Base-by-base conservation (phyloP, 2,329 filamentous ascomycete genomes). In the Alternaria metachromatica region DNA sequence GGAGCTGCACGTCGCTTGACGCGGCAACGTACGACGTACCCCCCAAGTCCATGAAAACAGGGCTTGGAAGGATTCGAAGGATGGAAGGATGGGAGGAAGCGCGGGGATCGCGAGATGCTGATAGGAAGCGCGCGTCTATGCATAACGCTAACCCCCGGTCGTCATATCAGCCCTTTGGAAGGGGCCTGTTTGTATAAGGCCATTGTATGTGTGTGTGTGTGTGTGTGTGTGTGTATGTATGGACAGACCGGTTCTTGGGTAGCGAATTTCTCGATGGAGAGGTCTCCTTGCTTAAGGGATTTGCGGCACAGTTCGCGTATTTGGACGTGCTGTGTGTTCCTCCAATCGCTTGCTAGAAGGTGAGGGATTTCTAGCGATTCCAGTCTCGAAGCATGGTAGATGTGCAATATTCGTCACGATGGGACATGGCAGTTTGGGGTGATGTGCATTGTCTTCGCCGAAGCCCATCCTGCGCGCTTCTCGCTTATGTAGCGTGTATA, bases 241-340 rank as follows among this genome's bases (percentile, higher is more conserved):
- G 30, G 30, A n/a, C 15, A 30, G 25, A 57, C 45, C 53, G 25
- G 33, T 26, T 53, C 12, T 28, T 53, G 18, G 30, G 55, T 46
- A 54, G 55, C 55, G 55, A 45, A 28, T 41, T 18, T 18, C 37
- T 41, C 37, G 37, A 18, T 41, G 15, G 37, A 41, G n/a, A 41
- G n/a, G 33, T 28, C 48, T 46, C 55, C 28, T 58, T 62, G 48
- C 37, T 30, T 26, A 58, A 58, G 60, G 28, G 41, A 37, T 30
- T 18, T 58, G 46, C 20, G 54, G 59, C 59, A 41, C 59, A 45
- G 46, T 45, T 62, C 54, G 54, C 37, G 20, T 46, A 21, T 43
- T 53, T n/a, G n/a, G n/a, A n/a, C n/a, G n/a, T n/a, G n/a, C n/a
- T n/a, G n/a, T n/a, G n/a, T n/a, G n/a, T n/a, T 46, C 45, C 37